These are phyloP conservation scores for Malbranchea zuffiana DNA, from an alignment of 2,329 filamentous ascomycete genomes.

Conservation along the genomic window DNA sequence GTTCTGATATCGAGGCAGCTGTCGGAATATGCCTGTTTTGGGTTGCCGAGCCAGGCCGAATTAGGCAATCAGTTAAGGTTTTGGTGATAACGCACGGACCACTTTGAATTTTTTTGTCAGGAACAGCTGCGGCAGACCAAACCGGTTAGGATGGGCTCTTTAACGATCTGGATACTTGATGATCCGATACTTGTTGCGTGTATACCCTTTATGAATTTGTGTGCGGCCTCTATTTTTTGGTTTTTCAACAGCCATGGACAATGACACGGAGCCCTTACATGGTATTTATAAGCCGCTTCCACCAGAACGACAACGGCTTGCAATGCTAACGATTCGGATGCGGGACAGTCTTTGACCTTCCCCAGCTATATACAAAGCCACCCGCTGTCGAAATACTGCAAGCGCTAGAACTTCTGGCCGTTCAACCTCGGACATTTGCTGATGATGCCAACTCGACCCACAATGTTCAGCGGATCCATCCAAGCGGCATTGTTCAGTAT, in stretches of 20 bases:
- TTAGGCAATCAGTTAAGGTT: no score
- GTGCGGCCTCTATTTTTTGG: background rate
- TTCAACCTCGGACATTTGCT: slow-evolving; percentile 48
- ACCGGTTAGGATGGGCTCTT: no score
- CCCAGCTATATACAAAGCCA: slow-evolving; percentile 72
- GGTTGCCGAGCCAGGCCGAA: no score
- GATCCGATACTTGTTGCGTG: background rate
- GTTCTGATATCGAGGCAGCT: no score
- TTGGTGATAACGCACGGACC: no score
- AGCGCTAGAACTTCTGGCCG: slow-evolving; percentile 55
- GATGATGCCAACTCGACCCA: slow-evolving; percentile 20
- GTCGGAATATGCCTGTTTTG: no score
- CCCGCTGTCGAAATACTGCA: slow-evolving; percentile 52
- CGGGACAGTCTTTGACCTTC: slow-evolving; percentile 56
- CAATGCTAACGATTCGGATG: background rate
- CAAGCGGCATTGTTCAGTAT: slow-evolving; percentile 34
- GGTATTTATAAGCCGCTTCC: slow-evolving; percentile 3
- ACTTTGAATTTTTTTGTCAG: no score
- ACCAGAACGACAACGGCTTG: background rate
- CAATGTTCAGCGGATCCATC: slow-evolving; percentile 26
- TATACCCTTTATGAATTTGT: background rate
- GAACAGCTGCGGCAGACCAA: no score
- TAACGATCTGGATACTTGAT: no score
- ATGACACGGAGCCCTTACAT: slow-evolving; percentile 4
- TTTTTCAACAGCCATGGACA: slow-evolving; percentile 2